Base-by-base conservation (phyloP, 2,329 filamentous ascomycete genomes). In the Passalora sequoiae region DNA sequence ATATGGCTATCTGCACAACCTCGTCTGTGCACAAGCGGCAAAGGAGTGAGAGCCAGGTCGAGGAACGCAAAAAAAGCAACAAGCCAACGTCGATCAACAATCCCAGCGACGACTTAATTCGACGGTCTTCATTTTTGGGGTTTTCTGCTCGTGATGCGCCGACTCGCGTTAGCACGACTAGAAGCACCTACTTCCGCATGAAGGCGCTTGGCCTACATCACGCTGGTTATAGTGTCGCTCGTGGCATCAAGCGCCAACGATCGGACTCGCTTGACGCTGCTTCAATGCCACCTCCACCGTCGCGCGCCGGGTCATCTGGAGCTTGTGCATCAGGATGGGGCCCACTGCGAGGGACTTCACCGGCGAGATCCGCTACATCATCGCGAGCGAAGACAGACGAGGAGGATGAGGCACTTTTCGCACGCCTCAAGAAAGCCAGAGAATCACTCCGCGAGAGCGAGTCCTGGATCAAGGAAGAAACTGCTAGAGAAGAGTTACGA, bases 131-230 rank as follows among this genome's bases (percentile, higher is more conserved):
- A 6, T 64, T 61, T 40, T 52, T 63, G 6, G 57, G 57, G 7
- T 62, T 60, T 25, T 50, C 56, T 3, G 25, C 25, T 9, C 36
- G 36, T 50, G 56, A 48, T 56, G 59, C 27, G 55, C 66, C 29
- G 16, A 35, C 47, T 10, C 36, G 37, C 25, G 41, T 46, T 7
- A 69, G 70, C 55, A 68, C 67, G 3, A 75, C 72, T 0, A 64
- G 68, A 20, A 69, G 71, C 0, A 70, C 71, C 38, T 77, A 73
- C 57, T 77, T 76, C 61, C 61, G 66, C 31, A 61, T 76, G 21
- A 71, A 72, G 40, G 71, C 72, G 1, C 59, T 69, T 53, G 74
- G 73, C 6, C 59, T 75, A 33, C 64, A 40, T 66, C 71, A 44
- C 61, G 44, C 38, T 4, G 29, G 32, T 12, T 17, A 16, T n/a